Percentiles rank a stretch among this genome's conserved stretches.
phyloP scores from a whole-genome alignment of 805 yeast genomes.

The Komagataella kurtzmanii region DNA sequence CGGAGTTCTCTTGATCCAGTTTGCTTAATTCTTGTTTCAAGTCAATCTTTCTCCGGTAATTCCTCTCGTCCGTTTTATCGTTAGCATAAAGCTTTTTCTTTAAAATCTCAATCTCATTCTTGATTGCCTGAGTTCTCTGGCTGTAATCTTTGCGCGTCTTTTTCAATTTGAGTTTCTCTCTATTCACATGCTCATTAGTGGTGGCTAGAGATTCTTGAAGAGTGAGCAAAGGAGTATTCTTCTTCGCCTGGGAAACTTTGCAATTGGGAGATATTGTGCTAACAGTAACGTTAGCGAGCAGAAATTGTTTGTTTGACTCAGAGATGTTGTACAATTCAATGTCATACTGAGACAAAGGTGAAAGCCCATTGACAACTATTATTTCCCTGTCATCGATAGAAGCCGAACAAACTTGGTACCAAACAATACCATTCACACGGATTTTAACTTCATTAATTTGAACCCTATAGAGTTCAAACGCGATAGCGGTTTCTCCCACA shows the following conservation, averaged over 20 bases:
- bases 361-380: conserved; percentile 50
- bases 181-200: conserved; percentile 42
- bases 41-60: conserved; percentile 34
- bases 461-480: conserved; percentile 34
- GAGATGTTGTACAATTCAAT: conserved; percentile 28
- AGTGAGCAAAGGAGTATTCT: conserved; percentile 44
- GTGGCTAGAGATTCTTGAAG: conserved; percentile 53
- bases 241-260: conserved; percentile 18
- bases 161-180: conserved; percentile 44
- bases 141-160: conserved; percentile 44
- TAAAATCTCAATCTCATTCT: conserved; percentile 42
- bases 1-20: conserved; percentile 21
- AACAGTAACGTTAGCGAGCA: conserved; percentile 18
- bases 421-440: conserved; percentile 50
- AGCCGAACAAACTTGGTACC: conserved; percentile 53
- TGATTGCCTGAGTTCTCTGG: conserved; percentile 34
- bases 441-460: conserved; percentile 27
- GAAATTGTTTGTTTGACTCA: conserved; percentile 14
- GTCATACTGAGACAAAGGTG: conserved; percentile 53
- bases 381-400: conserved; percentile 30
- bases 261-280: conserved; percentile 19
- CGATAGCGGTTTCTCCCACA: conserved; percentile 37
- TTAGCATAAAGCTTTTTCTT: conserved; percentile 28
- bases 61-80: conserved; percentile 44
- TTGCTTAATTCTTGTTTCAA: conserved; percentile 30